A percentile compares a stretch with the other conserved stretches of the same genome.
These are phyloP conservation scores for Mucuna pruriens DNA, from an alignment of 306 rosid genomes.

Conservation along the genomic window DNA sequence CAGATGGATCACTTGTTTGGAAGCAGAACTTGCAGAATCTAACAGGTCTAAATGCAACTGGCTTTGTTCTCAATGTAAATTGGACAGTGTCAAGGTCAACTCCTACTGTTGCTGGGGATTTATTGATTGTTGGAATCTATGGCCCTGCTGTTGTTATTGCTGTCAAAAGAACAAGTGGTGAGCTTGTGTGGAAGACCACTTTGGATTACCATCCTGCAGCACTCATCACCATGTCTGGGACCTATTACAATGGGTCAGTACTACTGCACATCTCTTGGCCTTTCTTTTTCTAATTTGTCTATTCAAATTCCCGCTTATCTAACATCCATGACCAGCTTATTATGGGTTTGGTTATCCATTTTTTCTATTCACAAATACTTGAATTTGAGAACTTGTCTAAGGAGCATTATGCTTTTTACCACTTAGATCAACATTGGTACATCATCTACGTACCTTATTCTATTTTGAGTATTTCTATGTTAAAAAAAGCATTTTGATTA, in stretches of 20 bases:
- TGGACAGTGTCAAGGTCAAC: conserved; percentile 58
- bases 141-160: conserved; percentile 69
- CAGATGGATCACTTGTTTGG: conserved; percentile 44
- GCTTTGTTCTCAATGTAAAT: conserved; percentile 44
- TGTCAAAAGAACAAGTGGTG: conserved; percentile 51
- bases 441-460: no score
- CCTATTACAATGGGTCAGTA: conserved; percentile 58
- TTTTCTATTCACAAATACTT: neutral
- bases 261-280: neutral
- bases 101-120: conserved; percentile 53
- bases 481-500: neutral
- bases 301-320: neutral
- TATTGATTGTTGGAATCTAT: conserved; percentile 42
- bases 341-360: neutral
- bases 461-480: no score
- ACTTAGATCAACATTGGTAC: no score
- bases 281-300: neutral
- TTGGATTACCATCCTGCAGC: conserved; percentile 48
- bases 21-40: conserved; percentile 40
- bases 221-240: conserved; percentile 69
- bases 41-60: conserved; percentile 56
- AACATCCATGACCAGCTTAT: neutral
- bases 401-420: neutral
- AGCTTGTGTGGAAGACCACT: conserved; percentile 58
- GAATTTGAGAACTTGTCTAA: no score